Evolutionary conservation across 148 eudicot species (phyloP).

Genomic region (Selenicereus undatus): DNA sequence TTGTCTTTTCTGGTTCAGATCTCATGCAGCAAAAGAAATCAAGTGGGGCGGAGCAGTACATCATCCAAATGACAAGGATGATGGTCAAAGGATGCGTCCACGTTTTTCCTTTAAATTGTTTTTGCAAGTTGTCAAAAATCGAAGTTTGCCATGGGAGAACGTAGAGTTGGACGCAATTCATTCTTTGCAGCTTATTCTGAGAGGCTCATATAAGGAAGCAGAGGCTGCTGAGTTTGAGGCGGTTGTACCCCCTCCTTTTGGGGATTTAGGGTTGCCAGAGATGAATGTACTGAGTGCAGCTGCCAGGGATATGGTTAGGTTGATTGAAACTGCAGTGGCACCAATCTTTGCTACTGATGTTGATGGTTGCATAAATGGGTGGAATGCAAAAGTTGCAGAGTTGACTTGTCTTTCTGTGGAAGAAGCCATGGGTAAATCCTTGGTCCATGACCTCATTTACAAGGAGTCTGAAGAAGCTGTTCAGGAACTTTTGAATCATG

Average conservation of each 20-base stretch:
- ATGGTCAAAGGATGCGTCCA: constrained; percentile 82
- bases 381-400: constrained; percentile 92
- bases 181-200: constrained; percentile 84
- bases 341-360: constrained; percentile 92
- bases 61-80: constrained; percentile 89
- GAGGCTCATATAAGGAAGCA: constrained; percentile 60
- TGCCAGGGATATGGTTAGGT: constrained; percentile 87
- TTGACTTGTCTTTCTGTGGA: constrained; percentile 74
- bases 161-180: constrained; percentile 97
- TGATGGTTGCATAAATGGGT: constrained; percentile 76
- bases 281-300: constrained; percentile 69
- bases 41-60: constrained; percentile 99
- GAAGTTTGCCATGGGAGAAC: constrained; percentile 88
- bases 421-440: constrained; percentile 89
- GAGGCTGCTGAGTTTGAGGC: constrained; percentile 49
- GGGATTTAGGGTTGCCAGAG: constrained; percentile 54
- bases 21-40: constrained; percentile 81
- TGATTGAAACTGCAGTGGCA: constrained; percentile 93
- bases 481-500: constrained; percentile 55
- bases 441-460: constrained; percentile 68
- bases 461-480: constrained; percentile 66
- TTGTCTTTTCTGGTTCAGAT: constrained; percentile 89
- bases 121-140: constrained; percentile 79
- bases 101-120: constrained; percentile 90
- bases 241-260: constrained; percentile 38